Evolutionary conservation across 257 asterid genomes (phyloP).

Genomic region (Oldenlandia corymbosa): DNA sequence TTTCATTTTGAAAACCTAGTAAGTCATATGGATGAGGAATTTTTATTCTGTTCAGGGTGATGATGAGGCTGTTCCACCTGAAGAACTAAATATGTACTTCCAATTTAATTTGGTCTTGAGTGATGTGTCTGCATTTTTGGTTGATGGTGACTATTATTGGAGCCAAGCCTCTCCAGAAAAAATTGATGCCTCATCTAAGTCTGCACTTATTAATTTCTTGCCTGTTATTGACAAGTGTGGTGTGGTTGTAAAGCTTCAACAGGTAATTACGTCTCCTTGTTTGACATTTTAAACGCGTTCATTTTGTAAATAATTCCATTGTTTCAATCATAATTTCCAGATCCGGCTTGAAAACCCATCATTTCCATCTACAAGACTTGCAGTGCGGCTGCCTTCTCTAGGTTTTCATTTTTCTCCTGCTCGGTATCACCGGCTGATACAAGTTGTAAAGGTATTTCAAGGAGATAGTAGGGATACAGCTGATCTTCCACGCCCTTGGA

Average conservation of each 20-base stretch:
- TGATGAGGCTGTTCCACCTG: constrained; percentile 56
- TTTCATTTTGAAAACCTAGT: not conserved
- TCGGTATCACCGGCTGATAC: constrained; percentile 94
- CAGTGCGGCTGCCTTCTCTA: constrained; percentile 80
- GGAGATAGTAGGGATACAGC: constrained; percentile 42
- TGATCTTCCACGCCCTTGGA: constrained; percentile 67
- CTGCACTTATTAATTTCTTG: constrained; percentile 43
- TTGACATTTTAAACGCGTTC: not conserved
- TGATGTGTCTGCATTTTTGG: constrained; percentile 92
- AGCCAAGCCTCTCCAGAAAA: constrained; percentile 35
- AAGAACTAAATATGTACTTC: constrained; percentile 73
- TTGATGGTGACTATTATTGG: constrained; percentile 94
- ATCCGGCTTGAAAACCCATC: constrained; percentile 67
- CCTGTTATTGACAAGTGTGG: constrained; percentile 95
- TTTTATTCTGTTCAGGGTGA: constrained; percentile 53
- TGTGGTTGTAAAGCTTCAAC: constrained; percentile 85
- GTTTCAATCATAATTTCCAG: constrained; percentile 34
- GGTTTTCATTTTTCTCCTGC: constrained; percentile 94
- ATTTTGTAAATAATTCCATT: not conserved
- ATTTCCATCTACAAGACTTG: constrained; percentile 74
- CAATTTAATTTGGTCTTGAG: constrained; percentile 84
- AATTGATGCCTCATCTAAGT: constrained; percentile 33
- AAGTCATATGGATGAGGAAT: constrained; percentile 9
- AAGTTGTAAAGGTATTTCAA: constrained; percentile 74
- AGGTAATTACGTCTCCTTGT: constrained; percentile 37